phyloP scores from a whole-genome alignment of 2,329 filamentous ascomycete genomes.

The Dryadomyces quercus-mongolicae region DNA sequence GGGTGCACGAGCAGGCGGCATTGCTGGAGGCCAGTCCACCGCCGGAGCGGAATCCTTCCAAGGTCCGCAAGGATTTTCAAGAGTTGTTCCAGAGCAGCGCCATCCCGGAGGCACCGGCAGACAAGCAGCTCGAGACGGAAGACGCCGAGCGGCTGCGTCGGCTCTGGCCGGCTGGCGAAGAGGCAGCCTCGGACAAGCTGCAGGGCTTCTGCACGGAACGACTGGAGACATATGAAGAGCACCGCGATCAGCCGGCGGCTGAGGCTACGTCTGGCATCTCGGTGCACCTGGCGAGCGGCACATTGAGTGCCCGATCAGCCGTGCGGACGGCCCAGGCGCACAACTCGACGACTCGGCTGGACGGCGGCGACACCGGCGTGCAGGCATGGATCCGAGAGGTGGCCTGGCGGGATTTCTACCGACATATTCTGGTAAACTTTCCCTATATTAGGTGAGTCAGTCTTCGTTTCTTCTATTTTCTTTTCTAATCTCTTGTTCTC shows the following conservation, averaged over 20 bases:
- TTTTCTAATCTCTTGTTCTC: not conserved
- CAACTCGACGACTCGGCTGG: constrained; percentile 49
- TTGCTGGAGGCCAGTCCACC: not conserved
- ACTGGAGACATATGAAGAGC: constrained; percentile 46
- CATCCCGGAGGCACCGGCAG: constrained; percentile 50
- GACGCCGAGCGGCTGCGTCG: constrained; percentile 44
- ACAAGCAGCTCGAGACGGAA: constrained; percentile 47
- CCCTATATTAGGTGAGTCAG: constrained; percentile 55
- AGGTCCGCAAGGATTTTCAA: not conserved
- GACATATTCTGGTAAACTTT: constrained; percentile 74
- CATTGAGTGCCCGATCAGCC: constrained; percentile 53
- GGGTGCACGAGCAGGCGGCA: not conserved
- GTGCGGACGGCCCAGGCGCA: constrained; percentile 37
- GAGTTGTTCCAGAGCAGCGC: constrained; percentile 43
- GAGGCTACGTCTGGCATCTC: constrained; percentile 57
- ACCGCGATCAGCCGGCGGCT: constrained; percentile 37
- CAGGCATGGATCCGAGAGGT: constrained; percentile 69
- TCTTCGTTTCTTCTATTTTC: not conserved
- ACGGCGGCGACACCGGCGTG: constrained; percentile 54
- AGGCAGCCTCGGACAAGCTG: constrained; percentile 51
- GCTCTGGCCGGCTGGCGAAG: constrained; percentile 45
- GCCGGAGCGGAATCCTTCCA: not conserved
- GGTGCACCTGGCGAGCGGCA: constrained; percentile 56
- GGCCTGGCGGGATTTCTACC: constrained; percentile 83
- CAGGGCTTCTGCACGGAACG: constrained; percentile 55